phyloP scores from a whole-genome alignment of 2,329 filamentous ascomycete genomes.

The Harringtonia aguacate region DNA sequence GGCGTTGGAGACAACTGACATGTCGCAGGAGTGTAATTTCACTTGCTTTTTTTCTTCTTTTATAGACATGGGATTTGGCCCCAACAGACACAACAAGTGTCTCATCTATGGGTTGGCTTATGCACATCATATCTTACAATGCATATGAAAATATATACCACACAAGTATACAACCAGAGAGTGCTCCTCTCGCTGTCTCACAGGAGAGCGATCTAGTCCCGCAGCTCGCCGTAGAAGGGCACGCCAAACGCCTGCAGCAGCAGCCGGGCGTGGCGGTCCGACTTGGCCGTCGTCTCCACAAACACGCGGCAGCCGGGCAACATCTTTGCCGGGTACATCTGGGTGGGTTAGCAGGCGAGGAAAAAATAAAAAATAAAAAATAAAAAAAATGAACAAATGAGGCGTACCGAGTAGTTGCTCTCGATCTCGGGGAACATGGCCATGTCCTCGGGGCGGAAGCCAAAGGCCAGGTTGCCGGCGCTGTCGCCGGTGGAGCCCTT shows the following conservation, averaged over 20 bases:
- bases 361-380: not conserved
- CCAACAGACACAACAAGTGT: too few species aligned
- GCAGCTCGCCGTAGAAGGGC: constrained; percentile 59
- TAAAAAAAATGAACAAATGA: not conserved
- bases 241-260: constrained; percentile 62
- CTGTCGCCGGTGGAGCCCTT: constrained; percentile 64
- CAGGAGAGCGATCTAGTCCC: constrained; percentile 11
- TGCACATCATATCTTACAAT: constrained; percentile 2
- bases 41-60: too few species aligned
- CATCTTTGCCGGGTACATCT: constrained; percentile 57
- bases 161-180: not conserved
- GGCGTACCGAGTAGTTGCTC: constrained; percentile 82
- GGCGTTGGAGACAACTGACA: too few species aligned
- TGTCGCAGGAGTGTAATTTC: too few species aligned
- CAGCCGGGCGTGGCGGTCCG: constrained; percentile 73
- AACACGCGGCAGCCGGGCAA: constrained; percentile 78
- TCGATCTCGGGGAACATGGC: constrained; percentile 89
- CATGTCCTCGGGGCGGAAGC: constrained; percentile 64
- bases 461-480: constrained; percentile 78
- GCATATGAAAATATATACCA: constrained; percentile 1
- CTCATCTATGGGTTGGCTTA: not conserved
- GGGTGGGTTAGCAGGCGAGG: constrained; percentile 10
- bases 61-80: too few species aligned
- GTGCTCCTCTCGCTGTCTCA: not conserved
- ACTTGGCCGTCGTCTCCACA: constrained; percentile 74